A percentile compares a stretch with the other conserved stretches of the same genome.
Conservation (phyloP, 2,329 filamentous ascomycete genomes). For the Verticillium albo-atrum region DNA sequence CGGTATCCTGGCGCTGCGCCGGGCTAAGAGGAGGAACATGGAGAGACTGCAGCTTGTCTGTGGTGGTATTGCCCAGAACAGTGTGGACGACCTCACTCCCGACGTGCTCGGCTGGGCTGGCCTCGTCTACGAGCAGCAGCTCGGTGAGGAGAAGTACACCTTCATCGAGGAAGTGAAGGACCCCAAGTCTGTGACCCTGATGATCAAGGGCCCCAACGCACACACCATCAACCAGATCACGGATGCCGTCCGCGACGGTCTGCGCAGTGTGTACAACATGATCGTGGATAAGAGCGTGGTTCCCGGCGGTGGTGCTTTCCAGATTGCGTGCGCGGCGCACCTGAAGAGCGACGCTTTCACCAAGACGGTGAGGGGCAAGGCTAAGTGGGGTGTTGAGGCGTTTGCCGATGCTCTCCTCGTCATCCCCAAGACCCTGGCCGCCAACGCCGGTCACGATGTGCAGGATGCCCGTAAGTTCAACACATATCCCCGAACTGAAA, state of each 20-base stretch:
- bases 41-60: conserved; percentile 94
- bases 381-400: conserved; percentile 90
- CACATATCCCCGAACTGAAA: conserved; percentile 11
- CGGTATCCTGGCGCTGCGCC: conserved; percentile 87
- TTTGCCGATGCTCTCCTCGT: conserved; percentile 93
- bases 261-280: conserved; percentile 98
- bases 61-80: conserved; percentile 89
- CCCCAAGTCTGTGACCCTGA: conserved; percentile 91
- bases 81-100: conserved; percentile 84
- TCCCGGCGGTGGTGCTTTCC: conserved; percentile 91
- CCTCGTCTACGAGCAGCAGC: conserved; percentile 91
- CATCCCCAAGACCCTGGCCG: conserved; percentile 95
- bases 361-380: conserved; percentile 94
- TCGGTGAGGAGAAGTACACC: conserved; percentile 98
- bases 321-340: conserved; percentile 85
- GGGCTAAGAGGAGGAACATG: conserved; percentile 98
- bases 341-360: conserved; percentile 81
- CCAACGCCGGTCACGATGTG: conserved; percentile 93
- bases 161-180: conserved; percentile 99
- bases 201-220: conserved; percentile 96
- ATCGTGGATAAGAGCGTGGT: conserved; percentile 98
- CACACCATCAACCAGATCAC: conserved; percentile 97
- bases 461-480: conserved; percentile 84
- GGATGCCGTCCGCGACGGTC: conserved; percentile 90
- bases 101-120: conserved; percentile 94